phyloP scores from a whole-genome alignment of 148 eudicot genomes.

The Dysphania ambrosioides region DNA sequence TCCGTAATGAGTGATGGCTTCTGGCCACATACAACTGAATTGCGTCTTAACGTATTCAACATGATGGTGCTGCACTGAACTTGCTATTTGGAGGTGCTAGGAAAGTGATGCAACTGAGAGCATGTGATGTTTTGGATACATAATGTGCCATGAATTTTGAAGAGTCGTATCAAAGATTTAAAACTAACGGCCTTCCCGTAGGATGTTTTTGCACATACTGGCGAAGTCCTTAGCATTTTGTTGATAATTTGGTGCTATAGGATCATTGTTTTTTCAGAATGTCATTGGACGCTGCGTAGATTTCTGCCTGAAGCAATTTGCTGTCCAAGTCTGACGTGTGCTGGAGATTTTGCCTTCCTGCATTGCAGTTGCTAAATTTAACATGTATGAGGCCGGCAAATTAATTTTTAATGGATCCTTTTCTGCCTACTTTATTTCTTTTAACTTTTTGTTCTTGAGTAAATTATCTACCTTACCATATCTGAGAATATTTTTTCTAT shows the following conservation, averaged over 20 bases:
- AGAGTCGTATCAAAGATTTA: conserved; percentile 9
- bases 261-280: conserved; percentile 4
- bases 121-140: not conserved
- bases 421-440: no score
- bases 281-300: not conserved
- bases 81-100: not conserved
- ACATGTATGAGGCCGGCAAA: no score
- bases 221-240: not conserved
- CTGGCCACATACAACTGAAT: not conserved
- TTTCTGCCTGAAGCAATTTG: conserved; percentile 7
- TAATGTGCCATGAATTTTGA: not conserved
- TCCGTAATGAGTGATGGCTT: conserved; percentile 66
- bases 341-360: not conserved
- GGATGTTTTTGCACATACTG: conserved; percentile 9
- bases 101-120: not conserved
- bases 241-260: not conserved
- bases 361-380: not conserved
- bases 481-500: no score
- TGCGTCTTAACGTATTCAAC: not conserved
- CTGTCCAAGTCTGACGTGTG: not conserved
- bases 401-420: no score
- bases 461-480: no score
- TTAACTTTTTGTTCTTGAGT: no score
- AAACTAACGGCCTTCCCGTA: conserved; percentile 12
- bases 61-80: not conserved